A percentile compares a stretch with the other conserved stretches of the same genome.
phyloP scores from a whole-genome alignment of 306 rosid genomes.

The Prunus campanulata region DNA sequence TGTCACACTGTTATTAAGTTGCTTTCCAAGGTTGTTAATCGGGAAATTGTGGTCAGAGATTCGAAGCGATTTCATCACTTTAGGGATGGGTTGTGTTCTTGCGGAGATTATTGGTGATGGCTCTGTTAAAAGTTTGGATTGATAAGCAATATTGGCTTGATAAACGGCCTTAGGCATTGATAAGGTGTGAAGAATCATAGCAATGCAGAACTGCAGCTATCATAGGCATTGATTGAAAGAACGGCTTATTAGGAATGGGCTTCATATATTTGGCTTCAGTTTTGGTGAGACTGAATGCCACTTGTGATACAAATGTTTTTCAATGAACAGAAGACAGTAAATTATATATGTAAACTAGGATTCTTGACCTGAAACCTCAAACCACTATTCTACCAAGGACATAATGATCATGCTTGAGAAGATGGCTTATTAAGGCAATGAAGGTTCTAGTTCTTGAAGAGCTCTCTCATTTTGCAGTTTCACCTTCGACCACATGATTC shows the following conservation, averaged over 20 bases:
- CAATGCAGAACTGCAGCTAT: not conserved
- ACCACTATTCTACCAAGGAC: not conserved
- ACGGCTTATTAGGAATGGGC: not conserved
- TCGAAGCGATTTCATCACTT: conserved; percentile 81
- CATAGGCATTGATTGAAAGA: too few relatives aligned
- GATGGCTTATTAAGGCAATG: not conserved
- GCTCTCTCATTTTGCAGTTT: not conserved
- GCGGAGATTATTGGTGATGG: conserved; percentile 70
- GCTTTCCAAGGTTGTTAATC: conserved; percentile 49
- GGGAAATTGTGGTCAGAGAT: conserved; percentile 69
- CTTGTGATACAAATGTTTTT: not conserved
- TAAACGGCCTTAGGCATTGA: not conserved
- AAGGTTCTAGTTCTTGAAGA: not conserved
- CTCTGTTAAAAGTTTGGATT: not conserved
- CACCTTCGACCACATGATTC: not conserved
- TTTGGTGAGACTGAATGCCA: not conserved
- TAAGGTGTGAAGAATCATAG: not conserved
- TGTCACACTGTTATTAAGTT: conserved; percentile 65
- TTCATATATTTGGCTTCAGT: not conserved
- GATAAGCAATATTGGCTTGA: not conserved
- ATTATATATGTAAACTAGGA: not conserved
- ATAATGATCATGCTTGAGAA: not conserved
- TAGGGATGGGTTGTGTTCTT: conserved; percentile 60
- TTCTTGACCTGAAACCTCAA: not conserved
- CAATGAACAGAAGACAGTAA: not conserved